Base-by-base conservation (phyloP, 1,284 basidiomycete genomes). In the Heterobasidion occidentale region DNA sequence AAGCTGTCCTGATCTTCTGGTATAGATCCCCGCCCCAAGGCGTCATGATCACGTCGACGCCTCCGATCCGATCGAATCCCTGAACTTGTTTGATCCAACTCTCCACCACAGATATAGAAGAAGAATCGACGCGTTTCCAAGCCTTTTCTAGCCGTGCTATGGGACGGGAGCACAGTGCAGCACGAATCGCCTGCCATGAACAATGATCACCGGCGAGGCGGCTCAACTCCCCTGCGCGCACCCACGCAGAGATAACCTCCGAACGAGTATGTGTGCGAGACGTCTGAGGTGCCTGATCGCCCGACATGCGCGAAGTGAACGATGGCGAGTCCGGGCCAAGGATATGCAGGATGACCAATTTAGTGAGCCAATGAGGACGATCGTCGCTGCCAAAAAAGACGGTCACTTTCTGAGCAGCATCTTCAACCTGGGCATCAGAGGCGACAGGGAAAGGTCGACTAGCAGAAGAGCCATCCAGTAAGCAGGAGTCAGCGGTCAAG, bases 311-410 rank as follows among this genome's bases (percentile, higher is more conserved):
- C 71, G 67, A 11, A 68, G 61, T 33, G 54, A 53, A 55, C 15
- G 44, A 19, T 38, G 59, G 56, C 9, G 73, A 71, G 62, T 85
- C 84, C 0, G 78, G 76, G 14, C 80, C 81, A 7, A 90, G 74
- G 7, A 90, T 78, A 64, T 89, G 86, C 52, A 84, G 68, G 2
- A 92, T 68, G 8, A 92, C 71, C 9, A 86, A 67, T 60, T 80
- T 84, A 7, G 90, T 91, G 46, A 92, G 70, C 88, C 88, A 92
- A 65, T 92, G 86, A 1, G 88, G 87, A 44, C 74, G 75, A 4
- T 83, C 80, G 42, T 88, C 84, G 58, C 72, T 84, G 7, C 89
- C 88, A 60, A 87, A 80, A 44, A 90, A 77, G 12, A 74, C 71
- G 7, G 56, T 63, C 55, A 63, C 59, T 9, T 56, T 63, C 55